Percentiles rank a stretch among this genome's conserved stretches.
phyloP scores from a whole-genome alignment of 352 stramenopile species.

The Globisporangium barbulae region DNA sequence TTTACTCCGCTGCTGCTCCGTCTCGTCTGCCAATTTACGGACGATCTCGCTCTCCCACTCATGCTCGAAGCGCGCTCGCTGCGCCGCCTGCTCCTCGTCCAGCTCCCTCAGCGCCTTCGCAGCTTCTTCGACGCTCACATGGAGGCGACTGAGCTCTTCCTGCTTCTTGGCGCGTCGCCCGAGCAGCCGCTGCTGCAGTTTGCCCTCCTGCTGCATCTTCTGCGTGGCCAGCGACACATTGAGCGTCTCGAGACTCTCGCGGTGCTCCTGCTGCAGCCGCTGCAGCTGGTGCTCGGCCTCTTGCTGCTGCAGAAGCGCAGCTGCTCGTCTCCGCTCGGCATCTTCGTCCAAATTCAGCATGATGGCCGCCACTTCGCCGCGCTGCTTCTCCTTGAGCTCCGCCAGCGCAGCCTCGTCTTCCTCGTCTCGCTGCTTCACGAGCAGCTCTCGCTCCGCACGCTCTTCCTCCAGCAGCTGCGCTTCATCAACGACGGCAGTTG shows the following conservation, averaged over 20 bases:
- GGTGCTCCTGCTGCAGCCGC: conserved; percentile 46
- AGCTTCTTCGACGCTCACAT: background rate
- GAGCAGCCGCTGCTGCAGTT: conserved; percentile 46
- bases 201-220: conserved; percentile 34
- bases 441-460: background rate
- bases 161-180: conserved; percentile 24
- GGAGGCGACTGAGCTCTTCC: conserved; percentile 8
- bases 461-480: conserved; percentile 10
- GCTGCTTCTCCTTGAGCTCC: conserved; percentile 10
- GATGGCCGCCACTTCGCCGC: conserved; percentile 20
- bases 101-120: conserved; percentile 10
- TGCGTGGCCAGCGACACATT: conserved; percentile 30
- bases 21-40: conserved; percentile 1
- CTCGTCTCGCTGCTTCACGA: conserved; percentile 1
- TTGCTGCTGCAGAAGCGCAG: conserved; percentile 28
- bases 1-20: conserved; percentile 4
- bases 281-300: conserved; percentile 37
- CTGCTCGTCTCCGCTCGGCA: conserved; percentile 19
- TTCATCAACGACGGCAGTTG: background rate
- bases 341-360: conserved; percentile 11
- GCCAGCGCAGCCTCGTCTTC: conserved; percentile 7
- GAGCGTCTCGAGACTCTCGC: conserved; percentile 28
- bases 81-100: conserved; percentile 10
- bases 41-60: conserved; percentile 13
- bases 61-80: conserved; percentile 10